phyloP scores from a whole-genome alignment of 75 land plant genomes.

The Sequoia sempervirens region DNA sequence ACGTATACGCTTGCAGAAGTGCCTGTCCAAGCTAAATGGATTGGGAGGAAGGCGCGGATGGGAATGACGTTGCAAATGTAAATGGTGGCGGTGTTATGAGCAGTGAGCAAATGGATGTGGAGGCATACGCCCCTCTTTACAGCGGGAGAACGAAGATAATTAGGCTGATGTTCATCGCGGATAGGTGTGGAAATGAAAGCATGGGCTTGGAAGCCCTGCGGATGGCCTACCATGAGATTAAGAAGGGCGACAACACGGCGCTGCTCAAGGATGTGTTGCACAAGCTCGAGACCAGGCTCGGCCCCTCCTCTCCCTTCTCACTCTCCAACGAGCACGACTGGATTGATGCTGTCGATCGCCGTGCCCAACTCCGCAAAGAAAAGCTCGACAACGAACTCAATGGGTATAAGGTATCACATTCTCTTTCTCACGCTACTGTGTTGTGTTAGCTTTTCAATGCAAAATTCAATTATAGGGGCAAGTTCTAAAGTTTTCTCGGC shows the following conservation, averaged over 20 bases:
- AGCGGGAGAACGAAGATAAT: slow-evolving; percentile 67
- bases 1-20: too few species aligned
- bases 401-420: slow-evolving; percentile 52
- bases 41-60: slow-evolving; percentile 32
- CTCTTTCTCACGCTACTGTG: not conserved
- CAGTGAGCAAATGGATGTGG: slow-evolving; percentile 82
- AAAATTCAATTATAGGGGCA: too few species aligned
- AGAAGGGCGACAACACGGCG: slow-evolving; percentile 78
- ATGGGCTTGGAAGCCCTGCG: slow-evolving; percentile 83
- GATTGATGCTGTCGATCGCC: slow-evolving; percentile 68
- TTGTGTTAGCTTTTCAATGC: not conserved
- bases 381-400: slow-evolving; percentile 92
- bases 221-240: slow-evolving; percentile 89
- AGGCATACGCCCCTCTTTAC: slow-evolving; percentile 87
- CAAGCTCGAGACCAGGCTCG: slow-evolving; percentile 74
- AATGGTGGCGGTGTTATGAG: slow-evolving; percentile 18
- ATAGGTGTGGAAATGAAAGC: slow-evolving; percentile 36
- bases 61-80: slow-evolving; percentile 11
- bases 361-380: slow-evolving; percentile 70
- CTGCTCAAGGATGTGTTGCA: slow-evolving; percentile 61
- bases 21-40: slow-evolving; percentile 12
- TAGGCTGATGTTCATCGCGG: slow-evolving; percentile 83
- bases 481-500: too few species aligned
- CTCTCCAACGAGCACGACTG: slow-evolving; percentile 51
- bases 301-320: slow-evolving; percentile 28